Evolutionary conservation across 2,329 filamentous ascomycete genomes (phyloP).

Genomic region (Orbilia javanica): DNA sequence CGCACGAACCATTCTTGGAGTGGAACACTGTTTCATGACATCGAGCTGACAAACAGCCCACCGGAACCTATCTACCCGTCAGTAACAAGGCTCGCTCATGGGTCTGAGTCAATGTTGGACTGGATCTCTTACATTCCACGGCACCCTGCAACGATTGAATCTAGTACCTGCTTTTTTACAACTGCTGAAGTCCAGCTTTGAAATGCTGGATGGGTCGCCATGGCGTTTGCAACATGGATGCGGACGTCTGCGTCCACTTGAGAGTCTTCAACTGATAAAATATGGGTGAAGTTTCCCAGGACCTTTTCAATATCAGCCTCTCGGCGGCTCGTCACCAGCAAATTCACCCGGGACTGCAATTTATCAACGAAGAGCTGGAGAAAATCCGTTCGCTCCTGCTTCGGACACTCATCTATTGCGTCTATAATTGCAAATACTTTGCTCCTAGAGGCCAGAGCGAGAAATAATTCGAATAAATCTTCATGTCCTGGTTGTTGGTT

Average conservation of each 20-base stretch:
- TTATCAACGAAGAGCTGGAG: conserved; percentile 18
- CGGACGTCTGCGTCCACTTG: conserved; percentile 36
- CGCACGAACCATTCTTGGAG: conserved; percentile 22
- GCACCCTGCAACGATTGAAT: conserved; percentile 36
- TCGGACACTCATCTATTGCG: conserved; percentile 45
- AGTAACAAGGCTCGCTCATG: neutral
- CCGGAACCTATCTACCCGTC: conserved; percentile 26
- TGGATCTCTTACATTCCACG: conserved; percentile 50
- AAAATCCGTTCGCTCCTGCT: conserved; percentile 22
- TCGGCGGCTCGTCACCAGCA: conserved; percentile 39
- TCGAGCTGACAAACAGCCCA: conserved; percentile 50
- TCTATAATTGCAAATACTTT: conserved; percentile 20
- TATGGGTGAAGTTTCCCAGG: neutral
- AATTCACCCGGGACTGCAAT: neutral
- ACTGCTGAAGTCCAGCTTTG: conserved; percentile 22
- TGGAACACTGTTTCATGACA: conserved; percentile 35
- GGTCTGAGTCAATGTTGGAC: neutral
- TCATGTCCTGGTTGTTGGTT: conserved; percentile 27
- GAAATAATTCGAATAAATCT: conserved; percentile 30
- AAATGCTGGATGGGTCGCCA: conserved; percentile 28
- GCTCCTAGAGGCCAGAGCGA: neutral
- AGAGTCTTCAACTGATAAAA: conserved; percentile 30
- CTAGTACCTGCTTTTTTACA: conserved; percentile 35
- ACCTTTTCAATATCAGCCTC: conserved; percentile 41
- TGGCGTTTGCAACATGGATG: conserved; percentile 13